Evolutionary conservation across 2,329 filamentous ascomycete species (phyloP), one percentile per base, ranked within the genome.

Genomic region (Ascochyta pisi): DNA sequence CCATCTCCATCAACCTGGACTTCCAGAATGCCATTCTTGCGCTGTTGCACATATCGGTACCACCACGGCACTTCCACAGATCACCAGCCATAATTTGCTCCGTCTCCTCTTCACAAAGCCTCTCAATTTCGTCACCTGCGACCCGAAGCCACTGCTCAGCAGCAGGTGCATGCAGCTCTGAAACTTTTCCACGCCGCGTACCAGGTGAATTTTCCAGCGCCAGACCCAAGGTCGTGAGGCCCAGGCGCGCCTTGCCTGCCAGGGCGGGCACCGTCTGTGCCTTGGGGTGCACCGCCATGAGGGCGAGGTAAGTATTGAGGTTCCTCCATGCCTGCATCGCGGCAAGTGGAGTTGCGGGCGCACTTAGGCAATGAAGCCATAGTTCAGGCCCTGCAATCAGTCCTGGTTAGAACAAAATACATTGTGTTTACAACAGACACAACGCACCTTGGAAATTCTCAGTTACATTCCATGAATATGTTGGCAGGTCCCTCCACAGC

Each of bases 111-210:
- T 38, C 26, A 26, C 55, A 58, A 8, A 54, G 24, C 12, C 5
- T 46, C 27, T 58, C 41, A 22, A 54, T 42, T 33, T 54, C 45
- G 12, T 42, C 37, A 15, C 50, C 50, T 15, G 50, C 55, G 12
- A 58, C 43, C 9, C 46, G 35, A 6, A 58, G 15, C 50, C 55
- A 58, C 26, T 58, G 35, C 35, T 42, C 46, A n/a, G 50, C 50
- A 15, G 50, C 55, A 40, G 55, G 55, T 33, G 40, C 50, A 35
- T 58, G 55, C 9, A 58, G 22, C 22, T 58, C 50, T 12, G 16
- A 13, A n/a, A 54, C 39, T 19, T 22, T 46, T 5, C 54, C 50
- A 8, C 44, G 16, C 6, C 45, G 31, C n/a, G 55, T 42, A 4
- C 24, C 33, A 9, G 23, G 33, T 2, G 50, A 46, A 3, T 54